Conservation (phyloP, 805 yeast genomes). For the Sporopachydermia lactativora region DNA sequence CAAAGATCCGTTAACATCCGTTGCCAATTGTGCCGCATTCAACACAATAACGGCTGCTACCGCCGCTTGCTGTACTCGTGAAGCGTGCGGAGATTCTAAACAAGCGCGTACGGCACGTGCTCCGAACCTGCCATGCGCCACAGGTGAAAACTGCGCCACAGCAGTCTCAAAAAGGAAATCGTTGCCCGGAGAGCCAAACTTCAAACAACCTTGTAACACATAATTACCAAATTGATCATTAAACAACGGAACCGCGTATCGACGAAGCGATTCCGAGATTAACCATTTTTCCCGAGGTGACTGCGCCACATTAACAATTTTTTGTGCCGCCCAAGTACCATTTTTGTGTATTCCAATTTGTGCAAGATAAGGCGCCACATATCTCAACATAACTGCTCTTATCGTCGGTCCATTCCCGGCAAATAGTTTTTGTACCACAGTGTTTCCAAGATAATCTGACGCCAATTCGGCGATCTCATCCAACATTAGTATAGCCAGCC, state of each 20-base stretch:
- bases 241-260: slow-evolving; percentile 73
- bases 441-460: slow-evolving; percentile 88
- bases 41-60: slow-evolving; percentile 67
- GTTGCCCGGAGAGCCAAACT: slow-evolving; percentile 79
- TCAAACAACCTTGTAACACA: slow-evolving; percentile 86
- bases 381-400: slow-evolving; percentile 68
- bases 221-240: slow-evolving; percentile 96
- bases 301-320: slow-evolving; percentile 65
- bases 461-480: slow-evolving; percentile 84
- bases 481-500: slow-evolving; percentile 67
- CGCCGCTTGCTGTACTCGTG: slow-evolving; percentile 52
- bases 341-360: slow-evolving; percentile 93
- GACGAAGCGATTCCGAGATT: slow-evolving; percentile 57
- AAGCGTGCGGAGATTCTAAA: slow-evolving; percentile 61
- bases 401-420: slow-evolving; percentile 54
- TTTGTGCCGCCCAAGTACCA: slow-evolving; percentile 99
- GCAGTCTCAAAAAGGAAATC: slow-evolving; percentile 81
- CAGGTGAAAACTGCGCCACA: slow-evolving; percentile 60
- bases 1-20: slow-evolving; percentile 78
- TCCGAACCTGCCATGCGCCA: slow-evolving; percentile 84
- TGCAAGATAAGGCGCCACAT: slow-evolving; percentile 65
- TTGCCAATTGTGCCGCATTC: slow-evolving; percentile 64
- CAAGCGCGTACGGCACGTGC: slow-evolving; percentile 92
- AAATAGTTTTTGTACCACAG: slow-evolving; percentile 86
- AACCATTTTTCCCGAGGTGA: slow-evolving; percentile 48